Evolutionary conservation across 2,329 filamentous ascomycete species (phyloP), one percentile per base, ranked within the genome.

Genomic region (Colletotrichum camelliae): DNA sequence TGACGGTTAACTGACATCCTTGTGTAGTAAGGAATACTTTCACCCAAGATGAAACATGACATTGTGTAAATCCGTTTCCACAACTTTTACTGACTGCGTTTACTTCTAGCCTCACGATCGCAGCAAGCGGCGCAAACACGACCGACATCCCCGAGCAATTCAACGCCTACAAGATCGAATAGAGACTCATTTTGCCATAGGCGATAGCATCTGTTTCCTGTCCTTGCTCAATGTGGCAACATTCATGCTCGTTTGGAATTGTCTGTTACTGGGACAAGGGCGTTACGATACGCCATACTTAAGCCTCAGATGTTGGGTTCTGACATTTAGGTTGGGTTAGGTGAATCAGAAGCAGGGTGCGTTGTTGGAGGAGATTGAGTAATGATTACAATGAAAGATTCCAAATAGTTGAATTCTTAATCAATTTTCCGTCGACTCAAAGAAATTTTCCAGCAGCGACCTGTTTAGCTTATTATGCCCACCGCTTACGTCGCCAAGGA

Each of bases 311-410:
- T 10, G 1, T n/a, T 43, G 5, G 43, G 13, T 21, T 48, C 43
- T 4, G n/a, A 13, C 43, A 48, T 4, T n/a, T 0, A 13, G 3
- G 13, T 21, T 31, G 29, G 43, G 43, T 10, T 48, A 21, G 43
- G 9, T 48, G n/a, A 4, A 48, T 5, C 21, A 13, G 0, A 48
- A 21, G 0, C 12, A 21, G 4, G 18, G 2, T n/a, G 43, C n/a
- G 2, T 21, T 13, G 5, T 48, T 1, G 43, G 9, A 48, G n/a
- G 5, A n/a, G n/a, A 2, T 21, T 1, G 12, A 21, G n/a, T 12
- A 4, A 21, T 5, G n/a, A n/a, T n/a, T 21, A 5, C 10, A 21
- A 21, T 13, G 5, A 48, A 48, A 13, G 1, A n/a, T 21, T 21
- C n/a, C 10, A 48, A 48, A 4, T 13, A 48, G n/a, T 13, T 21